Percentiles rank a stretch among this genome's conserved stretches.
phyloP scores from a whole-genome alignment of 2,329 filamentous ascomycete species.

The Monilinia fructigena region DNA sequence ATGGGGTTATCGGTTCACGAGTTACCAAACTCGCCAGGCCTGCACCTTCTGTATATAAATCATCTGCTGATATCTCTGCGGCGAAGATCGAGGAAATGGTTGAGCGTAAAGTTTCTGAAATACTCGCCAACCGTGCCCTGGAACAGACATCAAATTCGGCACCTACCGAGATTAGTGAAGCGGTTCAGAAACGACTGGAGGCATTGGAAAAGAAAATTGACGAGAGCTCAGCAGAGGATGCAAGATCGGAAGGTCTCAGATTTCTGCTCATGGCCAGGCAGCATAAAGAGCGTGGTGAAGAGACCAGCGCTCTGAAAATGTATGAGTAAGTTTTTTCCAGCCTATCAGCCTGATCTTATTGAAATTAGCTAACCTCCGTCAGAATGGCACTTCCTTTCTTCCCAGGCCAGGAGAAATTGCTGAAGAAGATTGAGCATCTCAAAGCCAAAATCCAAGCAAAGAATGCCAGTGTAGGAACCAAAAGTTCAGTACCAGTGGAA shows the following conservation, averaged over 20 bases:
- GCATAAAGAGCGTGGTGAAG: slow-evolving; percentile 79
- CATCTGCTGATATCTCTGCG: slow-evolving; percentile 54
- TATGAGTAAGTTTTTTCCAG: slow-evolving; percentile 48
- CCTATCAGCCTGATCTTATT: neutral
- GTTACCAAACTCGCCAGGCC: slow-evolving; percentile 50
- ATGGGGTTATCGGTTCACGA: slow-evolving; percentile 40
- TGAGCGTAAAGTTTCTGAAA: slow-evolving; percentile 86
- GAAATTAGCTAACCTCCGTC: neutral
- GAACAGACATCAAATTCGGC: slow-evolving; percentile 52
- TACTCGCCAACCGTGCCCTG: slow-evolving; percentile 71
- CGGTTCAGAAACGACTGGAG: slow-evolving; percentile 77
- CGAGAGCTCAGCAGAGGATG: slow-evolving; percentile 62
- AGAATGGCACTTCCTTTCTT: slow-evolving; percentile 82
- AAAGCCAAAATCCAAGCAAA: slow-evolving; percentile 50
- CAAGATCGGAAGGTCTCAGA: slow-evolving; percentile 76
- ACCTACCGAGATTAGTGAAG: slow-evolving; percentile 62
- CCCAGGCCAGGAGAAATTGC: slow-evolving; percentile 75
- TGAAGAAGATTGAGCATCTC: slow-evolving; percentile 67
- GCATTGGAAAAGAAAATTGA: slow-evolving; percentile 85
- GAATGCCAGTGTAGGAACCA: slow-evolving; percentile 35
- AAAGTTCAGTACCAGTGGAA: slow-evolving; percentile 15
- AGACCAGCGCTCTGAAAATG: slow-evolving; percentile 75
- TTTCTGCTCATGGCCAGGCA: slow-evolving; percentile 89
- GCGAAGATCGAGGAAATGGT: slow-evolving; percentile 87
- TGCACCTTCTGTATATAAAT: slow-evolving; percentile 33